phyloP scores from a whole-genome alignment of 1,139 yeast species.

The Waltiozyma sp. region DNA sequence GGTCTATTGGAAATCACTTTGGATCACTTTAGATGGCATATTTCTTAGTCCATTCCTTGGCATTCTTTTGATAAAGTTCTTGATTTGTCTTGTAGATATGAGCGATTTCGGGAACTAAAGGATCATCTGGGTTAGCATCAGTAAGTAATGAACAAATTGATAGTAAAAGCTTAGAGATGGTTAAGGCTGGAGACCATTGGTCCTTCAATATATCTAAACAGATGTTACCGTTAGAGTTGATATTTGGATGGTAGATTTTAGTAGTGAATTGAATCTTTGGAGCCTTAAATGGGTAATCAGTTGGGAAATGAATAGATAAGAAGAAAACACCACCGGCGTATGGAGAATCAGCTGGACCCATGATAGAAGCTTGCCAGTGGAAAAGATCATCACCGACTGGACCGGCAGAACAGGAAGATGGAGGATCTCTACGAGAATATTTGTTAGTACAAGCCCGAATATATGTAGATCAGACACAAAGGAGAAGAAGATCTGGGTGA shows the following conservation, averaged over 20 bases:
- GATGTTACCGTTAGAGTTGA: constrained; percentile 79
- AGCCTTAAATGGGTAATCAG: constrained; percentile 91
- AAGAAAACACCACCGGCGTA: constrained; percentile 91
- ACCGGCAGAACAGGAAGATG: constrained; percentile 98
- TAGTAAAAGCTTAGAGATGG: constrained; percentile 79
- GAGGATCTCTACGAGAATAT: constrained; percentile 67
- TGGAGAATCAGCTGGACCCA: constrained; percentile 94
- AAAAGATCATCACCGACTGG: constrained; percentile 95
- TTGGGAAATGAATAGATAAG: constrained; percentile 86
- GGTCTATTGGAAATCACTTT: neutral
- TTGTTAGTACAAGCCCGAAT: constrained; percentile 22
- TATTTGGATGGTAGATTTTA: constrained; percentile 84
- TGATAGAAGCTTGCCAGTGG: constrained; percentile 96
- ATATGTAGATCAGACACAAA: neutral
- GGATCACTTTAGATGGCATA: constrained; percentile 61
- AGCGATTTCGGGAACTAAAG: constrained; percentile 97
- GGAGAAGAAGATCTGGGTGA: neutral
- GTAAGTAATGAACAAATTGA: constrained; percentile 87
- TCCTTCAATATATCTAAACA: constrained; percentile 80
- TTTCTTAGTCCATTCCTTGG: constrained; percentile 97
- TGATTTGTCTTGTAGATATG: constrained; percentile 93
- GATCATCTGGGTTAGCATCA: constrained; percentile 98
- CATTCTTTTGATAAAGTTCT: constrained; percentile 91
- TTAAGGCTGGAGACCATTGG: constrained; percentile 87
- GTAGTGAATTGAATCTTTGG: constrained; percentile 88